Evolutionary conservation across 2,329 filamentous ascomycete genomes (phyloP), one percentile per base, ranked within the genome.

Genomic region (Colletotrichum sp.): DNA sequence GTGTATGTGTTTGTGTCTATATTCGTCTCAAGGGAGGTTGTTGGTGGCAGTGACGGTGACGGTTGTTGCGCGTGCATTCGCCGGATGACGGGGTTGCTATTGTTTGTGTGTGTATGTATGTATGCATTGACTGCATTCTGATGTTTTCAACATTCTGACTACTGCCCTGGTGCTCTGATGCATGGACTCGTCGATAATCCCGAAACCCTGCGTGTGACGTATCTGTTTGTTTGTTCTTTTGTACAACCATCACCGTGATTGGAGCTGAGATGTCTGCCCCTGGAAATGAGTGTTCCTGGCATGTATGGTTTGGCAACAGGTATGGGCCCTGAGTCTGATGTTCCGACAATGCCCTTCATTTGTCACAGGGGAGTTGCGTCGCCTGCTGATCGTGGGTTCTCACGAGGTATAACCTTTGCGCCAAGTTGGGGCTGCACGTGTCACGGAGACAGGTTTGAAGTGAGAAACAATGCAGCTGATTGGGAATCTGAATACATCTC

Each of bases 401-500:
- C 24, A 59, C 24, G 28, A 13, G 16, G 55, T 30, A 59, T 59
- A 6, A 59, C 15, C 28, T 21, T 24, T 18, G 55, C 18, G 55
- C 28, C 44, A 21, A 52, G 44, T 52, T 52, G 44, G 6, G 44
- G 44, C 10, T 6, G 13, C n/a, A 59, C 24, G 13, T 10, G 15
- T 59, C 24, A 28, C 26, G 24, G 26, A 59, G 16, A 16, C 7
- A 26, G 21, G n/a, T 34, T 67, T 28, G 21, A 59, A 59, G 44
- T 55, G 28, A 67, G 65, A 71, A 52, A 52, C 44, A 32, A 24
- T 32, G 60, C 49, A 72, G 70, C 57, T 64, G 67, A 18, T 68
- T 76, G 74, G 74, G 74, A 71, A 71, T 68, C 71, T 49, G 71
- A 64, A 52, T 80, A 72, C 66, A 71, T 67, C 32, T 55, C 67